These are phyloP conservation scores for Populus deltoides DNA, from an alignment of 345 rosid genomes.

Conservation along the genomic window DNA sequence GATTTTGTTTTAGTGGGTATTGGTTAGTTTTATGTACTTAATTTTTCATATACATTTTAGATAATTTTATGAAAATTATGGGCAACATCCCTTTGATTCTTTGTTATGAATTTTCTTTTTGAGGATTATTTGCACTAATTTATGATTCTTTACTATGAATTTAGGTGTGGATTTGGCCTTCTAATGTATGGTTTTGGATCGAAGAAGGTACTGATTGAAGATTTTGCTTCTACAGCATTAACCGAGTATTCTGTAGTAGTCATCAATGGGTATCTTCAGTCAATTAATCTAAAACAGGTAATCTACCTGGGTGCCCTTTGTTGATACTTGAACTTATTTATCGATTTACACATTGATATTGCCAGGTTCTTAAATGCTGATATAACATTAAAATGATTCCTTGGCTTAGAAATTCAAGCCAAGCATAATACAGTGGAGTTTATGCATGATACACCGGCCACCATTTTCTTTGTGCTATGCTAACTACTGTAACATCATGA, in stretches of 20 bases:
- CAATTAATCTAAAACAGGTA: constrained; percentile 83
- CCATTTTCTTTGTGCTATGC: background rate
- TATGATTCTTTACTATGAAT: background rate
- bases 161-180: constrained; percentile 88
- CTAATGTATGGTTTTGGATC: constrained; percentile 93
- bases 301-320: background rate
- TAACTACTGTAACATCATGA: background rate
- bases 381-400: background rate
- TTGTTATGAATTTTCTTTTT: background rate
- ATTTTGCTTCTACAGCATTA: constrained; percentile 79
- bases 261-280: constrained; percentile 85
- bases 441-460: background rate
- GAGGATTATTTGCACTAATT: background rate
- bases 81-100: background rate
- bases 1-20: no score
- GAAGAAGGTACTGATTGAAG: constrained; percentile 70
- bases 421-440: background rate
- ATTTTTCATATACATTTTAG: no score
- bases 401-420: background rate
- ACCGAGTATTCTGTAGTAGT: constrained; percentile 69
- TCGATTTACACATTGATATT: background rate
- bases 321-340: background rate
- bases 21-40: no score
- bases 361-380: background rate
- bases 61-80: no score